Conservation (phyloP, 805 yeast species). For the Wickerhamiella spandovensis region DNA sequence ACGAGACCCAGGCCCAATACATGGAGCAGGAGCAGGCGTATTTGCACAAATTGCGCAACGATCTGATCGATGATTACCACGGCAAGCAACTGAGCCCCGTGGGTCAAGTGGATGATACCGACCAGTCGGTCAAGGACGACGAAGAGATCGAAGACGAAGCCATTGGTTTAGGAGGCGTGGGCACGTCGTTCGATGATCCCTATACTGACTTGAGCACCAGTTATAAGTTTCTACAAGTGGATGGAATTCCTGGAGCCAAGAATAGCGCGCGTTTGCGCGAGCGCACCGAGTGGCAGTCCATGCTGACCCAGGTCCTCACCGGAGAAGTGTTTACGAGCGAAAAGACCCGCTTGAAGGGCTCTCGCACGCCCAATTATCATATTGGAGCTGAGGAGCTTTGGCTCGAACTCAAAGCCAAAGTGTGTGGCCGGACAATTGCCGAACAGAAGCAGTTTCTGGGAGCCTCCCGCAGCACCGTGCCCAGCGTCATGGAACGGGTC, state of each 20-base stretch:
- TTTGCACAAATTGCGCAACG: constrained; percentile 47
- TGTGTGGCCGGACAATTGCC: constrained; percentile 64
- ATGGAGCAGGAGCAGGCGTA: constrained; percentile 56
- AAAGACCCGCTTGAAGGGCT: constrained; percentile 45
- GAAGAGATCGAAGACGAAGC: constrained; percentile 16
- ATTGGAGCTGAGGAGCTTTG: constrained; percentile 59
- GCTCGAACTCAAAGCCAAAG: constrained; percentile 76
- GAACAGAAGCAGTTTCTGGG: constrained; percentile 61
- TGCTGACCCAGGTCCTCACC: constrained; percentile 78
- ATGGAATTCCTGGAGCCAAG: constrained; percentile 18
- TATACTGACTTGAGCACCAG: constrained; percentile 17
- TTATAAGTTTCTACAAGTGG: constrained; percentile 15
- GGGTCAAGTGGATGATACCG: constrained; percentile 5
- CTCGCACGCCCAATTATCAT: constrained; percentile 35
- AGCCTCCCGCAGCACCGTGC: constrained; percentile 60
- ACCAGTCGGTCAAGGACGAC: constrained; percentile 15
- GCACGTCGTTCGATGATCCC: constrained; percentile 23
- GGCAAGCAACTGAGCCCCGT: constrained; percentile 20
- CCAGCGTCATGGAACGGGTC: constrained; percentile 57
- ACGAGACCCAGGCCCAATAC: constrained; percentile 29
- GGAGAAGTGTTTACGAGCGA: constrained; percentile 92
- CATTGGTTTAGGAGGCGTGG: constrained; percentile 23
- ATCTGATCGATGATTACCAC: constrained; percentile 43
- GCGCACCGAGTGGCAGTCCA: constrained; percentile 89
- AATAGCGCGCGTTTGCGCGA: constrained; percentile 35